A percentile compares a stretch with the other conserved stretches of the same genome.
Conservation (phyloP, 139 green algal genomes). For the Haematococcus lacustris region DNA sequence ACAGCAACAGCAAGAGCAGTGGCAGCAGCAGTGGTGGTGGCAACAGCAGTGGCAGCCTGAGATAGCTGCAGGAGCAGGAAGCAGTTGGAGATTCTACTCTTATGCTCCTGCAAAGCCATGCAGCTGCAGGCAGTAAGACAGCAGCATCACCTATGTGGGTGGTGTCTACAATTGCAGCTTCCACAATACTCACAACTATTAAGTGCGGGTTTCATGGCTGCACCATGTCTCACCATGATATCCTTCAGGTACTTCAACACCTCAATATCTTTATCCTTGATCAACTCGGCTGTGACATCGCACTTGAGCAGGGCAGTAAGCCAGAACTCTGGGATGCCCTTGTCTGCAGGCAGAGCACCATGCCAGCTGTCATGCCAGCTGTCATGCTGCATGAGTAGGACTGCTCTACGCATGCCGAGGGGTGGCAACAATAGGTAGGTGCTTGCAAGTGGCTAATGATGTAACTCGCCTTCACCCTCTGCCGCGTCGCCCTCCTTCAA, state of each 20-base stretch:
- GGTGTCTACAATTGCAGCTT: background rate
- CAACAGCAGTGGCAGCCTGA: background rate
- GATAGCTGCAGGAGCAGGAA: background rate
- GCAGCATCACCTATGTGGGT: too few relatives aligned
- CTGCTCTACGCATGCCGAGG: background rate
- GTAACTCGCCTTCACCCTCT: conserved; percentile 7
- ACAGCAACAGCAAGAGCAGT: too few relatives aligned
- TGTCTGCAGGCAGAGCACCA: conserved; percentile 12
- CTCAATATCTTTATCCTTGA: conserved; percentile 82
- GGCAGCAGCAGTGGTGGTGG: background rate
- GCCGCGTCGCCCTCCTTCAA: conserved; percentile 32
- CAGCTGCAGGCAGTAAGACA: too few relatives aligned
- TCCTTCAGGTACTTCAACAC: conserved; percentile 78
- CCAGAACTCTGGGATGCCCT: conserved; percentile 88
- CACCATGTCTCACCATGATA: conserved; percentile 35
- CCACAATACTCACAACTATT: background rate
- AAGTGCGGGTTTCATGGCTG: too few relatives aligned
- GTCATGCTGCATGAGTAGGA: background rate
- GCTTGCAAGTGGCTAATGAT: background rate
- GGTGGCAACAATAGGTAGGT: background rate
- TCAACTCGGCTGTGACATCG: conserved; percentile 49
- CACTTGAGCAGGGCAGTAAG: conserved; percentile 62
- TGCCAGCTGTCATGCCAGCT: background rate
- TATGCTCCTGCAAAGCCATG: background rate
- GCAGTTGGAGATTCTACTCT: background rate